phyloP scores from a whole-genome alignment of 2,329 filamentous ascomycete genomes.

The Drechslera avenae region DNA sequence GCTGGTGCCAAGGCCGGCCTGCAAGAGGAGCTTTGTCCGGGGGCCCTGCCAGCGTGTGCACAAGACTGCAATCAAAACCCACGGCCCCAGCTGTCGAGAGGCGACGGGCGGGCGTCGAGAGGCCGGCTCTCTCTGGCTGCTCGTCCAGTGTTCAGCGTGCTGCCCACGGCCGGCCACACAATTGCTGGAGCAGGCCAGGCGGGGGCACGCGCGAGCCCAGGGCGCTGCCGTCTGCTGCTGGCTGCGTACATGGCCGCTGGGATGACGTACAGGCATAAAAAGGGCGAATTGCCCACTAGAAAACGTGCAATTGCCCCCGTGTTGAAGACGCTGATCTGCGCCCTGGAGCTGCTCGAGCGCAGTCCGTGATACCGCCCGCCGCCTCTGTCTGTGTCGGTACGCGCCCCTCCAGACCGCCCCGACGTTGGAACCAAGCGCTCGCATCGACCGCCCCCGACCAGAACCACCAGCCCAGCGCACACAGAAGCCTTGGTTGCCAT shows the following conservation, averaged over 20 bases:
- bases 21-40: conserved; percentile 23
- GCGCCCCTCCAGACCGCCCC: conserved; percentile 12
- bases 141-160: neutral
- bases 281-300: conserved; percentile 34
- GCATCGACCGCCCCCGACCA: neutral
- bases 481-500: too few relatives aligned
- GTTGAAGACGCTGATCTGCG: conserved; percentile 32
- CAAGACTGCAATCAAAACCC: conserved; percentile 6
- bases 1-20: conserved; percentile 24
- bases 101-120: too few relatives aligned
- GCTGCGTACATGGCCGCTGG: conserved; percentile 10
- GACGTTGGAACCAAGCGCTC: conserved; percentile 6
- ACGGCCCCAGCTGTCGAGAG: neutral
- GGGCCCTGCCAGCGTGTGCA: conserved; percentile 11
- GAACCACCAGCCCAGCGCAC: conserved; percentile 4
- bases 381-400: conserved; percentile 3
- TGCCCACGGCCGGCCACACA: conserved; percentile 2
- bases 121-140: too few relatives aligned
- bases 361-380: conserved; percentile 18
- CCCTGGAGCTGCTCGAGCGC: conserved; percentile 22
- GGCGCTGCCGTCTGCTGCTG: conserved; percentile 23
- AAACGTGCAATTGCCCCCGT: conserved; percentile 35
- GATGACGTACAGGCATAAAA: conserved; percentile 24
- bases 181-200: conserved; percentile 4
- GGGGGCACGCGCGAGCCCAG: conserved; percentile 25